phyloP scores from a whole-genome alignment of 768 basidiomycete species.

The Russula foetens region DNA sequence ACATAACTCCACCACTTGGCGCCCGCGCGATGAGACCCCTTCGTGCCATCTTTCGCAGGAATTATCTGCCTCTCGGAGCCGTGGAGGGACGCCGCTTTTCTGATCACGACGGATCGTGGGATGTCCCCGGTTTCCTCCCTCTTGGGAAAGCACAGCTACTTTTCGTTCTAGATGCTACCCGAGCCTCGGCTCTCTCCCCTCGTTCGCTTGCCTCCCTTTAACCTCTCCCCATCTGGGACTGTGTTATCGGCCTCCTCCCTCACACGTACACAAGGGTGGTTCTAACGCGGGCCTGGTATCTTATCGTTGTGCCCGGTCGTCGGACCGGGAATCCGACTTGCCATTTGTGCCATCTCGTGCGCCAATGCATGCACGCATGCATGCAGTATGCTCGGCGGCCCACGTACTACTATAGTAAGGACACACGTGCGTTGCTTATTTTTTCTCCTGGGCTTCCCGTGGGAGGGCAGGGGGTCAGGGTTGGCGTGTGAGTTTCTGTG shows the following conservation, averaged over 20 bases:
- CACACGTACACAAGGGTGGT: neutral
- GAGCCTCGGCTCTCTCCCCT: neutral
- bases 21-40: neutral
- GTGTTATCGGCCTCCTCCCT: neutral
- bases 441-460: neutral
- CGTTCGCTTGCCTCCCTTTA: neutral
- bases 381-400: no score
- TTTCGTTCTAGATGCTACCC: neutral
- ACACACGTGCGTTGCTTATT: neutral
- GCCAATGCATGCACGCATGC: neutral
- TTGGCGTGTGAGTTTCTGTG: neutral
- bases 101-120: no score
- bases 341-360: neutral
- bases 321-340: conserved; percentile 2
- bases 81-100: no score
- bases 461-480: no score
- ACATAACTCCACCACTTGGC: neutral
- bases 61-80: no score
- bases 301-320: no score
- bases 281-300: neutral
- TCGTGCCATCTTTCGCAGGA: neutral
- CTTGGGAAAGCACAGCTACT: neutral
- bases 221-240: neutral
- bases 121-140: no score
- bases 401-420: neutral